These are phyloP conservation scores for Cordyceps cateniannulata DNA, from an alignment of 2,329 filamentous ascomycete species.

Conservation along the genomic window DNA sequence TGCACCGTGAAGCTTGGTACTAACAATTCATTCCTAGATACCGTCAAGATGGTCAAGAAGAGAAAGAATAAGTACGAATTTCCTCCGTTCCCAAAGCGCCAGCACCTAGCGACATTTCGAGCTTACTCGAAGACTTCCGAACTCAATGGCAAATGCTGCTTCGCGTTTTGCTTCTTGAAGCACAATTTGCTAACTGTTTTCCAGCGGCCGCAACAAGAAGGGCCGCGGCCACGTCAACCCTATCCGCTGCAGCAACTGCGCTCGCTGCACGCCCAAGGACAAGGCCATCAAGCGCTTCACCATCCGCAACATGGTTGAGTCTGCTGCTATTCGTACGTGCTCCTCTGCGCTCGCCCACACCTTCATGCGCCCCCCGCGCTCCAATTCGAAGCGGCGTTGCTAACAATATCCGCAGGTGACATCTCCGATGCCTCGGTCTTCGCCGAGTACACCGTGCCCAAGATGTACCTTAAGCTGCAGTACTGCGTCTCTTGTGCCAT, in stretches of 20 bases:
- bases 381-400: not conserved
- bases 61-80: slow-evolving; percentile 58
- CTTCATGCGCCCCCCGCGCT: no score
- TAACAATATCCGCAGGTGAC: slow-evolving; percentile 64
- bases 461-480: slow-evolving; percentile 99
- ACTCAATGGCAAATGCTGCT: no score
- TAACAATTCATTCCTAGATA: slow-evolving; percentile 37
- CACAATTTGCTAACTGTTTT: slow-evolving; percentile 18
- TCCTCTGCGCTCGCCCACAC: not conserved
- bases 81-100: slow-evolving; percentile 11
- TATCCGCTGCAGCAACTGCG: slow-evolving; percentile 73
- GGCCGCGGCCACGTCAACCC: slow-evolving; percentile 99
- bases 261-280: slow-evolving; percentile 92
- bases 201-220: slow-evolving; percentile 98
- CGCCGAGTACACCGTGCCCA: slow-evolving; percentile 97
- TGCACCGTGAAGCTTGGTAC: slow-evolving; percentile 19
- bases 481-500: slow-evolving; percentile 99
- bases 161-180: not conserved
- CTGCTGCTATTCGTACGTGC: slow-evolving; percentile 94
- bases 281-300: slow-evolving; percentile 99
- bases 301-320: slow-evolving; percentile 99
- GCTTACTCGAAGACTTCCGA: no score
- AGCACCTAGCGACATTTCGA: not conserved
- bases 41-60: slow-evolving; percentile 66
- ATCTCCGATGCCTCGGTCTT: slow-evolving; percentile 99